Percentiles rank a stretch among this genome's conserved stretches.
Evolutionary conservation across 306 rosid species (phyloP).

Genomic region (Sesbania bispinosa): DNA sequence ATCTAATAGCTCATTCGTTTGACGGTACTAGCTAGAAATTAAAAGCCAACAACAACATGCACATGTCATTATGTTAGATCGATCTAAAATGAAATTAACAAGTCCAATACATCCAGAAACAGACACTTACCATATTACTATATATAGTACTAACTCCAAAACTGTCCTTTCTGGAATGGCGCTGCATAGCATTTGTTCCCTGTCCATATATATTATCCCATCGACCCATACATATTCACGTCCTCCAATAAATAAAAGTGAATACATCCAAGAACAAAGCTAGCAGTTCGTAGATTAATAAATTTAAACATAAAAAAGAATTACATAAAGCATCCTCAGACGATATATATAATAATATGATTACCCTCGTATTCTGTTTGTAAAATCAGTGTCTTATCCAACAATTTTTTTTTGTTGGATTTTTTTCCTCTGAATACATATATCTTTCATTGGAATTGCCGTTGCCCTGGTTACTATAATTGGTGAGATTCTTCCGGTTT

Average conservation of each 20-base stretch:
- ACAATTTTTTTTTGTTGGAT: not conserved
- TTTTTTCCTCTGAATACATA: not conserved
- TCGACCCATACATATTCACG: slow-evolving; percentile 27
- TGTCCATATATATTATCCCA: not conserved
- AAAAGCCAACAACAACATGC: no score
- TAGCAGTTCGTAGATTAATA: not conserved
- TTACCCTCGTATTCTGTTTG: not conserved
- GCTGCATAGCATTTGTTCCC: not conserved
- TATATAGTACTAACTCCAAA: not conserved
- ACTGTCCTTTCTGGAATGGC: not conserved
- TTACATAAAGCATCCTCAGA: not conserved
- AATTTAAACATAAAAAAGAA: not conserved
- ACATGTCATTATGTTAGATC: not conserved
- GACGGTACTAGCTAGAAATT: no score
- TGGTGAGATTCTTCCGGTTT: slow-evolving; percentile 15
- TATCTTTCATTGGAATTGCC: not conserved
- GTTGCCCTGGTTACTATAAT: not conserved
- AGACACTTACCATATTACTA: not conserved
- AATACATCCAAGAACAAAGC: slow-evolving; percentile 1
- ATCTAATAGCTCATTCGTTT: no score
- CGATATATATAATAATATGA: not conserved
- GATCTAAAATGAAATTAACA: not conserved
- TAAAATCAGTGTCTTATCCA: slow-evolving; percentile 23
- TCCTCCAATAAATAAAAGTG: not conserved
- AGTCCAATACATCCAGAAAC: not conserved